Evolutionary conservation across 164 flowering plant species (phyloP).

Genomic region (Piper longum): DNA sequence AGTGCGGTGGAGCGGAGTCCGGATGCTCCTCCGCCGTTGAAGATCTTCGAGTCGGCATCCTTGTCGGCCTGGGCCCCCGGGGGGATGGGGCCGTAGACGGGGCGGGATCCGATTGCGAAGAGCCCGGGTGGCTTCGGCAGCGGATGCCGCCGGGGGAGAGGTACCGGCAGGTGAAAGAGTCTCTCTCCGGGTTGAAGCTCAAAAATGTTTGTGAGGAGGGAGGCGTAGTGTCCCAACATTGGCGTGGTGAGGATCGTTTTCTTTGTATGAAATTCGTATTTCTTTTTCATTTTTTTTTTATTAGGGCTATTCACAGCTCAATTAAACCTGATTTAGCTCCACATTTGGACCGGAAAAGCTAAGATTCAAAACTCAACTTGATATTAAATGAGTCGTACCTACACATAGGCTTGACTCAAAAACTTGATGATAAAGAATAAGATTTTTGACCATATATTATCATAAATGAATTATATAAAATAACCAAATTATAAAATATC

Average conservation of each 20-base stretch:
- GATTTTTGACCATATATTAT: too few species aligned
- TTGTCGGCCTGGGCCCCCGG: conserved; percentile 16
- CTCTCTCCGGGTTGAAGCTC: conserved; percentile 52
- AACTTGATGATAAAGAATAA: too few species aligned
- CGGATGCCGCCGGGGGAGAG: conserved; percentile 70
- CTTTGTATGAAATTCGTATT: background rate
- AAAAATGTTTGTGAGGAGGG: conserved; percentile 91
- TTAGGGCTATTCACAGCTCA: too few species aligned
- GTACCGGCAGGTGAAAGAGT: conserved; percentile 58
- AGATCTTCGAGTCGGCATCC: conserved; percentile 16
- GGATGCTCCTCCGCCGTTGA: conserved; percentile 4
- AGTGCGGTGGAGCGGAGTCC: background rate
- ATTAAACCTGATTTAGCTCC: too few species aligned
- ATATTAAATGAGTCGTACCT: too few species aligned
- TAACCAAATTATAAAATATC: too few species aligned
- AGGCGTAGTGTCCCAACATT: conserved; percentile 93
- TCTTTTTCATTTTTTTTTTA: too few species aligned
- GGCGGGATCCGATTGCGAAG: conserved; percentile 71
- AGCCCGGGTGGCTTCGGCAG: conserved; percentile 85
- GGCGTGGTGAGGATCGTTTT: conserved; percentile 43
- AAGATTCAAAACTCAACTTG: too few species aligned
- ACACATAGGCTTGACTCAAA: too few species aligned
- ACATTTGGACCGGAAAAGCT: too few species aligned
- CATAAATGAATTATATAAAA: too few species aligned
- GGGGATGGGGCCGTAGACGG: conserved; percentile 63